Conservation (phyloP, 1,139 yeast species). For the Lodderomyces metapsilosis region DNA sequence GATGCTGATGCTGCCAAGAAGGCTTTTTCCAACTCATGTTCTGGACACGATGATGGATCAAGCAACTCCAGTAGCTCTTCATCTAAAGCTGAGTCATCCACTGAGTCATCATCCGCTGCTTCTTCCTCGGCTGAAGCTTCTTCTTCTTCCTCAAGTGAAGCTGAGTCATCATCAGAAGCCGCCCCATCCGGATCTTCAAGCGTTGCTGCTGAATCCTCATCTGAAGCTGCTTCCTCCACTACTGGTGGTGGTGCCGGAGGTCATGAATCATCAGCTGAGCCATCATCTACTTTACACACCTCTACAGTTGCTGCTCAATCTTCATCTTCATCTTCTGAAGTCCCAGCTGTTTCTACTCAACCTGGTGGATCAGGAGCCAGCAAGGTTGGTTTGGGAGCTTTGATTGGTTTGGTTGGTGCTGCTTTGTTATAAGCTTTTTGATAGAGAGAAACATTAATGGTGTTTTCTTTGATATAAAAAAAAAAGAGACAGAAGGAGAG, state of each 20-base stretch:
- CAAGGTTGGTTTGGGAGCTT: constrained; percentile 45
- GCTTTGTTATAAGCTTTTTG: constrained; percentile 37
- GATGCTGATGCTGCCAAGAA: constrained; percentile 54
- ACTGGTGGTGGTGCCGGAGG: too few relatives aligned
- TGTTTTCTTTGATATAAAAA: too few relatives aligned
- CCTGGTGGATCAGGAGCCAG: constrained; percentile 23
- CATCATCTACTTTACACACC: constrained; percentile 9
- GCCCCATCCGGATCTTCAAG: constrained; percentile 8
- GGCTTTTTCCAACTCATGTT: constrained; percentile 57
- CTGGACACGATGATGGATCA: constrained; percentile 27
- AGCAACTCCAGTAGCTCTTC: constrained; percentile 21
- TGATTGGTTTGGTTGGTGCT: constrained; percentile 49
- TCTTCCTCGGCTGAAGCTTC: constrained; percentile 25
- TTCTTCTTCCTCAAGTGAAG: constrained; percentile 22
- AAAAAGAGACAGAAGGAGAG: too few relatives aligned
- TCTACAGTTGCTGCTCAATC: constrained; percentile 7
- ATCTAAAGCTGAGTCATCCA: constrained; percentile 25
- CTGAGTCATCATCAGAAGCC: constrained; percentile 16
- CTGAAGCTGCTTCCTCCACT: constrained; percentile 9
- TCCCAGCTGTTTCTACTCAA: constrained; percentile 12
- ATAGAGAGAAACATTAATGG: not conserved
- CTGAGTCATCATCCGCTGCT: constrained; percentile 30
- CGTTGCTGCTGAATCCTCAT: constrained; percentile 8
- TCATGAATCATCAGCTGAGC: constrained; percentile 3
- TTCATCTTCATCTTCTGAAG: constrained; percentile 15